Conservation (phyloP, 345 rosid species). For the Corchorus capsularis region DNA sequence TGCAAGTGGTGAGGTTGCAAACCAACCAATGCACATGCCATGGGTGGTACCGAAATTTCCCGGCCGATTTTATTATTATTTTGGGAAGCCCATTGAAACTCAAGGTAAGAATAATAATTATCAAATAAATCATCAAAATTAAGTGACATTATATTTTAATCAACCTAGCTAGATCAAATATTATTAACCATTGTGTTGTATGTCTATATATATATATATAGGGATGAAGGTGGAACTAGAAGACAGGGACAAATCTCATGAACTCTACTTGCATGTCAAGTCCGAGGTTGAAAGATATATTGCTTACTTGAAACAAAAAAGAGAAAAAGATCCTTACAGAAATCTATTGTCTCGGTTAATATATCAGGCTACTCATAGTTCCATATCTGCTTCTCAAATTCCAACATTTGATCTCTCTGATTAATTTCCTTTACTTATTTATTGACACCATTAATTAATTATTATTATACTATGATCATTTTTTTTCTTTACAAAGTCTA, state of each 20-base stretch:
- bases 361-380: slow-evolving; percentile 53
- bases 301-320: slow-evolving; percentile 55
- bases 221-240: slow-evolving; percentile 52
- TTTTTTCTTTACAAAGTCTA: too few species aligned
- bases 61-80: slow-evolving; percentile 68
- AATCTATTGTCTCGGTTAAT: slow-evolving; percentile 47
- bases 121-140: background rate
- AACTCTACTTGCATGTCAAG: slow-evolving; percentile 63
- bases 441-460: too few species aligned
- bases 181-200: background rate
- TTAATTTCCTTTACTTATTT: background rate
- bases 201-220: slow-evolving; percentile 20
- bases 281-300: slow-evolving; percentile 63
- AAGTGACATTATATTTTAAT: background rate
- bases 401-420: slow-evolving; percentile 64
- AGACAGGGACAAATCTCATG: slow-evolving; percentile 55
- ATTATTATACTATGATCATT: too few species aligned
- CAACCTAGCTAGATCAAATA: too few species aligned
- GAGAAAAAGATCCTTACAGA: slow-evolving; percentile 72
- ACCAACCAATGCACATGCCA: slow-evolving; percentile 56
- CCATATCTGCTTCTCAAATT: slow-evolving; percentile 43
- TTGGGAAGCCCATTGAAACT: slow-evolving; percentile 78
- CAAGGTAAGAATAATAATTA: slow-evolving; percentile 41
- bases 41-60: slow-evolving; percentile 72
- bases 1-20: slow-evolving; percentile 52